Conservation (phyloP, 2,329 filamentous ascomycete genomes). For the Basipetospora sp. region DNA sequence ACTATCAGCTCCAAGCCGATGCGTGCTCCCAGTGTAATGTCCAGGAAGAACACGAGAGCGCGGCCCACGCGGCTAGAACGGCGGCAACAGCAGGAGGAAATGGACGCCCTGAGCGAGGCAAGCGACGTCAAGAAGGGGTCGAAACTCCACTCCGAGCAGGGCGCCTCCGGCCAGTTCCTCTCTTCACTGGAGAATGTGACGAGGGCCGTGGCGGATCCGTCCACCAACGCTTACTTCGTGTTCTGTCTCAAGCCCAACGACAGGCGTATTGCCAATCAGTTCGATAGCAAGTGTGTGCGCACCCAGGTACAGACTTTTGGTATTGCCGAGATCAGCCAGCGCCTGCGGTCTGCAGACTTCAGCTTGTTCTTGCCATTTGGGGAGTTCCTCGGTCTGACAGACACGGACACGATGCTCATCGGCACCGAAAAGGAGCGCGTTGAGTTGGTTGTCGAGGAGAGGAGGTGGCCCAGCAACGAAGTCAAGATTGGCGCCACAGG, state of each 20-base stretch:
- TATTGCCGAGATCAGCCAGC: constrained; percentile 90
- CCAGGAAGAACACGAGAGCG: constrained; percentile 46
- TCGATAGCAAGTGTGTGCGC: constrained; percentile 95
- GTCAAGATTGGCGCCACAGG: constrained; percentile 81
- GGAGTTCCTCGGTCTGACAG: constrained; percentile 81
- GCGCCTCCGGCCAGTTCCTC: constrained; percentile 84
- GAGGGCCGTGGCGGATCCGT: constrained; percentile 65
- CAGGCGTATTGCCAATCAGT: constrained; percentile 91
- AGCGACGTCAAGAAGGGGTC: constrained; percentile 28
- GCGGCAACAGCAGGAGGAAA: constrained; percentile 29
- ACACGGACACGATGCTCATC: constrained; percentile 70
- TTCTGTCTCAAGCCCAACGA: constrained; percentile 98
- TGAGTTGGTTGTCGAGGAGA: constrained; percentile 80
- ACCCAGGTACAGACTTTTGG: constrained; percentile 90
- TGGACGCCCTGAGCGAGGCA: constrained; percentile 34
- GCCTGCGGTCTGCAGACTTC: constrained; percentile 84
- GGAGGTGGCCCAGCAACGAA: constrained; percentile 84
- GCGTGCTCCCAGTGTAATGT: constrained; percentile 82
- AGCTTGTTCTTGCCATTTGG: constrained; percentile 90
- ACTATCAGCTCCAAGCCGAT: constrained; percentile 91
- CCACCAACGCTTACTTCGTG: constrained; percentile 87
- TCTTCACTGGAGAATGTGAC: constrained; percentile 80
- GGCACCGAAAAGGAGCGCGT: constrained; percentile 86
- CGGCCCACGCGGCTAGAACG: constrained; percentile 20
- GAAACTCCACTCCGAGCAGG: constrained; percentile 50